Conservation (phyloP, 495 filamentous ascomycete species). For the Xylaria curta region DNA sequence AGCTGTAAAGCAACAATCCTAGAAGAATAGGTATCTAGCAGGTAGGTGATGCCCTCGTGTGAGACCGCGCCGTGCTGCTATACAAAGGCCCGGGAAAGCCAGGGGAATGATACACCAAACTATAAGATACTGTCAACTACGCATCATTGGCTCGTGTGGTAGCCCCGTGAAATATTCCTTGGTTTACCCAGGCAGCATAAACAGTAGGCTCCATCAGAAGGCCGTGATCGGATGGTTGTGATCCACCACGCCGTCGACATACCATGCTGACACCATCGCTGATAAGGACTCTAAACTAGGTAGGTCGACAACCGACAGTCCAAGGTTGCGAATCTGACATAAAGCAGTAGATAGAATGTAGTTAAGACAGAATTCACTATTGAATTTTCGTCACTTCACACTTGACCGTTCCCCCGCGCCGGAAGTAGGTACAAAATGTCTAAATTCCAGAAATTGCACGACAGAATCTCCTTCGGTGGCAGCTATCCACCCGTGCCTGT, state of each 20-base stretch:
- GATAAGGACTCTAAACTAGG: neutral
- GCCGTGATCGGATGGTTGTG: constrained; percentile 4
- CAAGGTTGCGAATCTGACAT: neutral
- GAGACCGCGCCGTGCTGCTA: neutral
- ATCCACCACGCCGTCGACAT: neutral
- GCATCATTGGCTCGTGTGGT: neutral
- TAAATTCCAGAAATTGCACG: neutral
- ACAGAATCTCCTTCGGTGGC: neutral
- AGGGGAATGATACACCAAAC: neutral
- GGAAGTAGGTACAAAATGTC: neutral
- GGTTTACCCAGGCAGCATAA: no score
- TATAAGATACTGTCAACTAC: neutral
- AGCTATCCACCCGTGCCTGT: constrained; percentile 20
- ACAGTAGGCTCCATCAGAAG: neutral
- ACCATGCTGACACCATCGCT: neutral
- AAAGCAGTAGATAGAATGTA: neutral
- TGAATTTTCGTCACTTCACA: neutral
- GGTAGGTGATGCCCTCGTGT: neutral
- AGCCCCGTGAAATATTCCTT: neutral
- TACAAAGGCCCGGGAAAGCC: neutral
- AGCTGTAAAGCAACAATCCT: no score
- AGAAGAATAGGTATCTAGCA: neutral
- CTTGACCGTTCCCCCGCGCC: neutral
- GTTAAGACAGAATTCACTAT: neutral
- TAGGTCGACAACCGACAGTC: neutral